These are phyloP conservation scores for Vanilla planifolia DNA, from an alignment of 106 monocot species.

Conservation along the genomic window DNA sequence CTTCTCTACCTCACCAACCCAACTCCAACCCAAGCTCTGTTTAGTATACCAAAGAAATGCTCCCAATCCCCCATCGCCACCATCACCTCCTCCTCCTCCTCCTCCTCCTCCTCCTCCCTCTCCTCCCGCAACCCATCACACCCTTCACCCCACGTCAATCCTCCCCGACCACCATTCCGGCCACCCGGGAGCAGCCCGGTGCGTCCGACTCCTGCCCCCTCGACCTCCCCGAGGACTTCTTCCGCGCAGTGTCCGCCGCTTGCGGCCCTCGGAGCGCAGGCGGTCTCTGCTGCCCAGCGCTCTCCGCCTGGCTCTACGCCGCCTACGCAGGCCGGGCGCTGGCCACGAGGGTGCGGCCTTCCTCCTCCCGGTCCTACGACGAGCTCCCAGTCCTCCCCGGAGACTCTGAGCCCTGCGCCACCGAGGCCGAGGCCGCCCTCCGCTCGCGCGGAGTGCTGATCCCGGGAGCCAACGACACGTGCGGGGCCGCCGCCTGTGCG, in stretches of 20 bases:
- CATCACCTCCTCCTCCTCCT: slow-evolving; percentile 1
- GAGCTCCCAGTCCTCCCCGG: slow-evolving; percentile 42
- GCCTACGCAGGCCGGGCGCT: slow-evolving; percentile 30
- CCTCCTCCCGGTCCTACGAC: neutral
- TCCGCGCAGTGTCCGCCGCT: slow-evolving; percentile 28
- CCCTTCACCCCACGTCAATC: neutral
- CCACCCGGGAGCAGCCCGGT: slow-evolving; percentile 33
- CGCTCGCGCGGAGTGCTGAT: slow-evolving; percentile 7
- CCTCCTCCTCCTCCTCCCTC: neutral
- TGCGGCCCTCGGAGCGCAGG: slow-evolving; percentile 21
- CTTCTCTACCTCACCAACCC: too few species aligned
- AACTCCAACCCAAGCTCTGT: too few species aligned
- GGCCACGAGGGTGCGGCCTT: slow-evolving; percentile 5
- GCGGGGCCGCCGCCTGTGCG: slow-evolving; percentile 35
- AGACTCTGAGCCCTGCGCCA: slow-evolving; percentile 36
- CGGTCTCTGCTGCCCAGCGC: slow-evolving; percentile 44
- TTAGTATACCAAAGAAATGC: neutral
- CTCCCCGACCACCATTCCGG: slow-evolving; percentile 27
- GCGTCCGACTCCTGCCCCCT: slow-evolving; percentile 24
- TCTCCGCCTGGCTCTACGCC: slow-evolving; percentile 41
- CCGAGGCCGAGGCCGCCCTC: slow-evolving; percentile 22
- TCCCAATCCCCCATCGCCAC: too few species aligned
- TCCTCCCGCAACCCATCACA: slow-evolving; percentile 7
- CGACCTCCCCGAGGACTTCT: slow-evolving; percentile 29
- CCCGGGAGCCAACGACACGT: slow-evolving; percentile 30